Evolutionary conservation across 2,329 filamentous ascomycete species (phyloP), one percentile per base, ranked within the genome.

Genomic region (Bipolaris oryzae): DNA sequence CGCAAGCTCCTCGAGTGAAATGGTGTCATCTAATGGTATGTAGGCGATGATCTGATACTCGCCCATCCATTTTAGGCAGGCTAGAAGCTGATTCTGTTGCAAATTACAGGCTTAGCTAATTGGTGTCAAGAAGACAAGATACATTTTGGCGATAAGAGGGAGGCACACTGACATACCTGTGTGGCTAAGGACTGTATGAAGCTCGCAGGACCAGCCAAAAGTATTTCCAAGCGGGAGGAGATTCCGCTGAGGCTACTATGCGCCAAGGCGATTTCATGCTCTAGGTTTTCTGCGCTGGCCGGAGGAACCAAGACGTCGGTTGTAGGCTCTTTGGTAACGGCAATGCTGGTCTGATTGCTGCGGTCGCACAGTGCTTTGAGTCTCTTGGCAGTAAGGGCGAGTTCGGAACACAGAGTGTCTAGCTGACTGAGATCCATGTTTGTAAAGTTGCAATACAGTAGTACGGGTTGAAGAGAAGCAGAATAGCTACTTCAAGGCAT

Each of bases 31-130:
- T 1, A 78, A 63, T 0, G 80, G 80, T n/a, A 82, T 77, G 58
- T 71, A 81, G 3, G 78, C 77, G 0, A 80, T 72, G 3, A 81
- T 67, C 48, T 81, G 78, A 55, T 78, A 78, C 11, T 81, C 76
- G 5, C 72, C 76, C 13, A 81, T 69, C 80, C 78, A 82, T 57
- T 73, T 72, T 6, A 80, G 55, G 45, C 78, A 80, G 3, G 76
- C 73, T 11, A 78, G 70, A 2, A 78, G 41, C 60, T 78, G 69
- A 49, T 51, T 60, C 61, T 64, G 41, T 10, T 20, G 9, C 16
- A 25, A 15, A 38, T 9, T 18, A 23, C 5, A 44, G 10, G 20
- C 7, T 44, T 44, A 44, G 42, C 42, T 15, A 20, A 18, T 16
- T 44, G 11, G n/a, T 10, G n/a, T 31, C 42, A 37, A 48, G 15